Conservation (phyloP, 805 yeast species). For the Starmera amethionina region DNA sequence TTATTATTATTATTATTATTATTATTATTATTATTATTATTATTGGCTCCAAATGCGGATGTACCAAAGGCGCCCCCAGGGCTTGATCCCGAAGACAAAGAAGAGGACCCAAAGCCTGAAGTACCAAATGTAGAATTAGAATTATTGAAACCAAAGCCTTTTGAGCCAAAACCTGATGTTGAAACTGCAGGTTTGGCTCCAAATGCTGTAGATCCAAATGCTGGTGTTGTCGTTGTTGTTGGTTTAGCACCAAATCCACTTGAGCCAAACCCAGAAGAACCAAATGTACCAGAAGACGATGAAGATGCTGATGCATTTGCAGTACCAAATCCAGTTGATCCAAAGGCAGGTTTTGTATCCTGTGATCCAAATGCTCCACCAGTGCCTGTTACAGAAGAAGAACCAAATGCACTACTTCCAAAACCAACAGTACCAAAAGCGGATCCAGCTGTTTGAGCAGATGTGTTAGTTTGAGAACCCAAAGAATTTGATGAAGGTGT, state of each 20-base stretch:
- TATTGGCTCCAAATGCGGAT: conserved; percentile 4
- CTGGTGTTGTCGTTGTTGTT: background rate
- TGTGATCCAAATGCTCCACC: conserved; percentile 3
- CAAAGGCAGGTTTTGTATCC: conserved; percentile 7
- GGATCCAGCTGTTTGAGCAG: conserved; percentile 1
- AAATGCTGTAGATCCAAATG: conserved; percentile 1
- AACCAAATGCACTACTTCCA: conserved; percentile 16
- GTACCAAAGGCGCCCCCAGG: conserved; percentile 2
- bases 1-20: no score
- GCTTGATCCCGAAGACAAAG: conserved; percentile 2
- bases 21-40: no score
- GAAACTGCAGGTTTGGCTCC: conserved; percentile 5
- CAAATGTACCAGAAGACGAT: conserved; percentile 10
- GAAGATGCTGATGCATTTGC: conserved; percentile 5
- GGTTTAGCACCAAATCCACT: background rate
- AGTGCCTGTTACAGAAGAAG: conserved; percentile 1
- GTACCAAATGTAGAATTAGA: conserved; percentile 13
- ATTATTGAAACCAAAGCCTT: conserved; percentile 10
- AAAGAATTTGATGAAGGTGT: conserved; percentile 4
- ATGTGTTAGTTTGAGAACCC: conserved; percentile 1
- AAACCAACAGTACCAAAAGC: conserved; percentile 7
- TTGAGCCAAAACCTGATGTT: conserved; percentile 9
- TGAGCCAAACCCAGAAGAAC: background rate
- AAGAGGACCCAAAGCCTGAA: conserved; percentile 16
- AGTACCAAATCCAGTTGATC: conserved; percentile 10